Base-by-base conservation (phyloP, 225 moss, liverwort and hornwort genomes). In the Physcomitrellopsis africana region DNA sequence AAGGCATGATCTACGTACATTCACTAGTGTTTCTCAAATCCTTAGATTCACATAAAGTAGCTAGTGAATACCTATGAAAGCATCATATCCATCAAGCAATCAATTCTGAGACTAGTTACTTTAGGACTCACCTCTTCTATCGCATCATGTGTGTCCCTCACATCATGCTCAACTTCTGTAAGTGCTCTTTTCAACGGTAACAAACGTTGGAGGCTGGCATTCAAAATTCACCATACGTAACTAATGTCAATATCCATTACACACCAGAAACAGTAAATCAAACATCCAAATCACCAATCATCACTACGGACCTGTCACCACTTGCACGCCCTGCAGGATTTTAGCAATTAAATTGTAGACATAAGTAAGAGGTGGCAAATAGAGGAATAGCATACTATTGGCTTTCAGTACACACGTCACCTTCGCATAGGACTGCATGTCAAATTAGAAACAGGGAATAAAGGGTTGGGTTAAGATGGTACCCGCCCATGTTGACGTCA, bases 161-260 rank as follows among this genome's bases (percentile, higher is more conserved):
- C 92, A 76, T 96, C 96, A 75, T 96, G 96, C 83, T 96, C 96
- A 23, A 96, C 83, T 81, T 90, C 90, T 62, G 96, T 96, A 12
- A 96, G 86, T 60, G 92, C 89, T 76, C 92, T 73, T 72, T 83
- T 92, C 72, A 96, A 76, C 16, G 93, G 96, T 61, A 96, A 80
- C 77, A 96, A 87, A 51, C 84, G 90, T 78, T 93, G 93, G 59
- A 96, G 85, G 74, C 95, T 87, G 51, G 51, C 44, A 24, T 73
- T 80, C 66, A 79, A 77, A 70, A 63, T 59, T 10, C 26, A 60
- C 63, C 19, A 37, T 15, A 51, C 59, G 45, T 64, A 60, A 70
- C 60, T 65, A 52, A 66, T 66, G 66, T 78, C 69, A 84, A 60
- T 77, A 72, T 45, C 37, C 6, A 70, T 64, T 27, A 60, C 48